Conservation (phyloP, 805 yeast genomes). For the Ogataea corticis region DNA sequence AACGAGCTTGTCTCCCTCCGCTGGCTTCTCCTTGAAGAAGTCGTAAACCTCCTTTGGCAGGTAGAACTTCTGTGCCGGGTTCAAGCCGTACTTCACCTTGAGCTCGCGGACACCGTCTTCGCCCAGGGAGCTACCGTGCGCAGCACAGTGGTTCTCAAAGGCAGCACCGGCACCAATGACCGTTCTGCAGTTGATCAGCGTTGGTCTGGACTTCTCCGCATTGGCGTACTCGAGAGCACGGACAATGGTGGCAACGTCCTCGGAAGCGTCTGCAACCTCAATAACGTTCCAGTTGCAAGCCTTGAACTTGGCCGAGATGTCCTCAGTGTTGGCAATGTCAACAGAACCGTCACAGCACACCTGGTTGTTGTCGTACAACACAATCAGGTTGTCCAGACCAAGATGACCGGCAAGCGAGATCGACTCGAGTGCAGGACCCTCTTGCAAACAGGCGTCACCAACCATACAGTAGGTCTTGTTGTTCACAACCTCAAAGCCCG, state of each 20-base stretch:
- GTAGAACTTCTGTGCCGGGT: constrained; percentile 77
- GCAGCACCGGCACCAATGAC: constrained; percentile 92
- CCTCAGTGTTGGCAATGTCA: constrained; percentile 88
- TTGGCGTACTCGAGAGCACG: constrained; percentile 49
- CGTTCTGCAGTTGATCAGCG: constrained; percentile 85
- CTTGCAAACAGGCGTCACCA: constrained; percentile 98
- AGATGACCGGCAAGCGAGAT: constrained; percentile 94
- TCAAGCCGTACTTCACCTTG: constrained; percentile 80
- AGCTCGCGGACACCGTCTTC: constrained; percentile 88
- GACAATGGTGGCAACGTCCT: constrained; percentile 74
- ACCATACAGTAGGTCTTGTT: constrained; percentile 75
- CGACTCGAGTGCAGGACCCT: constrained; percentile 95
- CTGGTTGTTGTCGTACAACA: constrained; percentile 94
- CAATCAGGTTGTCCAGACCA: constrained; percentile 87
- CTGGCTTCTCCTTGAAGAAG: constrained; percentile 57
- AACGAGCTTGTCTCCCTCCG: constrained; percentile 66
- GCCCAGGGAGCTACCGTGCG: constrained; percentile 95
- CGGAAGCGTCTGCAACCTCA: constrained; percentile 70
- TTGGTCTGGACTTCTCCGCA: constrained; percentile 49
- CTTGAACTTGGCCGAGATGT: constrained; percentile 80
- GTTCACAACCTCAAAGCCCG: constrained; percentile 70
- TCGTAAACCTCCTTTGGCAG: constrained; percentile 85
- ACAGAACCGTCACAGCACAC: constrained; percentile 96
- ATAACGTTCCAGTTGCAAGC: constrained; percentile 93
- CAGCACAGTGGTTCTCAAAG: constrained; percentile 82